These are phyloP conservation scores for Haplosporangium sp. DNA, from an alignment of 371 early-diverging fungal genomes.

Conservation along the genomic window DNA sequence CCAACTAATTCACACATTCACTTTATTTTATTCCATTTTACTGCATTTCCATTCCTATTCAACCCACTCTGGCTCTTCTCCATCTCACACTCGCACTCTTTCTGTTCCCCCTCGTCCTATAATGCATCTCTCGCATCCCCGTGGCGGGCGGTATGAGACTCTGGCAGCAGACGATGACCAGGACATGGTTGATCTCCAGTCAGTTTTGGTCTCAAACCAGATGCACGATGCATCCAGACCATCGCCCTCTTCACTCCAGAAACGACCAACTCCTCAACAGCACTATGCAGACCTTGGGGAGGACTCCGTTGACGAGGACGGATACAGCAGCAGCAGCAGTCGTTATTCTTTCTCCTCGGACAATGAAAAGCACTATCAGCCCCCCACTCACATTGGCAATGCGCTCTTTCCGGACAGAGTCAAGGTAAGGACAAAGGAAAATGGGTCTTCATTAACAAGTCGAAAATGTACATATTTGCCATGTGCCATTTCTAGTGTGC, in stretches of 20 bases:
- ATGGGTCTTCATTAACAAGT: too few relatives aligned
- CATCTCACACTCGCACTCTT: slow-evolving; percentile 2
- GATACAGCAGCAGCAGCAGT: slow-evolving; percentile 11
- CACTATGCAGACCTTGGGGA: slow-evolving; percentile 9
- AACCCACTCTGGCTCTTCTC: neutral
- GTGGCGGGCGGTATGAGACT: slow-evolving; percentile 39
- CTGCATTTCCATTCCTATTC: too few relatives aligned
- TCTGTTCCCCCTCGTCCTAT: slow-evolving; percentile 1
- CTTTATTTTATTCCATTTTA: neutral
- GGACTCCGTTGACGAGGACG: slow-evolving; percentile 19
- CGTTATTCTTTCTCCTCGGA: slow-evolving; percentile 18
- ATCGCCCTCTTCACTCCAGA: slow-evolving; percentile 6
- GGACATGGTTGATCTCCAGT: slow-evolving; percentile 30
- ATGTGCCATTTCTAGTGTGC: too few relatives aligned
- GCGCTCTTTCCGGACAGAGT: slow-evolving; percentile 34
- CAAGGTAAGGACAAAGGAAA: too few relatives aligned
- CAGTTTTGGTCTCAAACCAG: slow-evolving; percentile 29
- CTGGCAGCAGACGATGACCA: slow-evolving; percentile 33
- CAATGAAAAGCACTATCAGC: slow-evolving; percentile 19
- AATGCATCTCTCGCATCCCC: slow-evolving; percentile 31
- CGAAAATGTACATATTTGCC: too few relatives aligned
- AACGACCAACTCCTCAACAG: slow-evolving; percentile 4
- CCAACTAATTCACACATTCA: too few relatives aligned
- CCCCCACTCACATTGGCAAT: slow-evolving; percentile 10
- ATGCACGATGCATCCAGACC: neutral